These are phyloP conservation scores for Thalia dealbata DNA, from an alignment of 176 grass and related monocot genomes.

Conservation along the genomic window DNA sequence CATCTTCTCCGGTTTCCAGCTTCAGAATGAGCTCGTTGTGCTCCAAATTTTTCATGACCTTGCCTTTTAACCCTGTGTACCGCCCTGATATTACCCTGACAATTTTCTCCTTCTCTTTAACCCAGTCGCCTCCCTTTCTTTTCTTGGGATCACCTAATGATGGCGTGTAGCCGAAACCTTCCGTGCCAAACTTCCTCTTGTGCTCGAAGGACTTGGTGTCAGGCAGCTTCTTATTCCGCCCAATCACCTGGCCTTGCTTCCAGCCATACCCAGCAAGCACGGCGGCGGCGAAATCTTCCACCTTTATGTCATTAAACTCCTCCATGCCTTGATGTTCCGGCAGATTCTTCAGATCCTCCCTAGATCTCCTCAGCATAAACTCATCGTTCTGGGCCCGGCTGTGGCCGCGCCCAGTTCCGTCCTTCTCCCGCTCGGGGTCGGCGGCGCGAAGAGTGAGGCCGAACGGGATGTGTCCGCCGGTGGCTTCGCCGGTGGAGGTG, in stretches of 20 bases:
- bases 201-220: conserved; percentile 64
- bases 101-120: neutral
- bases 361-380: conserved; percentile 52
- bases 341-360: conserved; percentile 63
- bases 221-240: conserved; percentile 52
- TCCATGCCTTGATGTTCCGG: conserved; percentile 66
- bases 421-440: conserved; percentile 8
- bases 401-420: neutral
- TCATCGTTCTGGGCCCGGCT: conserved; percentile 14
- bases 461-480: conserved; percentile 41
- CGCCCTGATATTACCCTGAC: conserved; percentile 12
- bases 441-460: conserved; percentile 53
- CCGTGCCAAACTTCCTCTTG: conserved; percentile 41
- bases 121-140: conserved; percentile 22
- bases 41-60: conserved; percentile 19
- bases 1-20: conserved; percentile 15
- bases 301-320: conserved; percentile 50
- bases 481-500: conserved; percentile 49
- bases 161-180: conserved; percentile 65
- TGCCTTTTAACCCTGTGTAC: conserved; percentile 19
- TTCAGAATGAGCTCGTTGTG: conserved; percentile 7
- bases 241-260: conserved; percentile 66
- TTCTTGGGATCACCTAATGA: conserved; percentile 63
- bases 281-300: conserved; percentile 62
- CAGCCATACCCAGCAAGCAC: conserved; percentile 83